Conservation (phyloP, 2,329 filamentous ascomycete species). For the Aspergillus hortae region DNA sequence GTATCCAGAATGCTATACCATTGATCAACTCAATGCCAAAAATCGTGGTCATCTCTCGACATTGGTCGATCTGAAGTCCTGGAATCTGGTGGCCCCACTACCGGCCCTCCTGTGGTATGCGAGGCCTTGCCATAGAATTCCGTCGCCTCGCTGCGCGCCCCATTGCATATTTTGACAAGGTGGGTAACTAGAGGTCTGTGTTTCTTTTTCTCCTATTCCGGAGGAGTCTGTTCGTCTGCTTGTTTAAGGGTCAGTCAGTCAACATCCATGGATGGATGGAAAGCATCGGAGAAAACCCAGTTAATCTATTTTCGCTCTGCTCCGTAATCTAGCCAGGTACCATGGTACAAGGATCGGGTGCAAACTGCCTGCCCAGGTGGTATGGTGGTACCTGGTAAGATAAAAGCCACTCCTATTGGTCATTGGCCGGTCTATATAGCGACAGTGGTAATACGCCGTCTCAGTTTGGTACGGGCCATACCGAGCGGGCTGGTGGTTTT, state of each 20-base stretch:
- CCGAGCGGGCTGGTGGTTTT: too few relatives aligned
- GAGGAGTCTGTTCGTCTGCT: neutral
- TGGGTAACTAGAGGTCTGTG: neutral
- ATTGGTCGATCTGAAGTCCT: constrained; percentile 26
- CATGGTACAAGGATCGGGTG: too few relatives aligned
- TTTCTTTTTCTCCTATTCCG: neutral
- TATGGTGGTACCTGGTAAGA: too few relatives aligned
- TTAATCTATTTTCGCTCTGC: too few relatives aligned
- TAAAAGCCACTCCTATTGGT: too few relatives aligned
- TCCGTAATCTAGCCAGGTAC: too few relatives aligned
- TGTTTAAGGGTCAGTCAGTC: neutral
- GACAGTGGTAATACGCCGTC: too few relatives aligned
- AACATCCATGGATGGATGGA: neutral
- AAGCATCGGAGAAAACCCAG: neutral
- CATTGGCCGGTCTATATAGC: too few relatives aligned
- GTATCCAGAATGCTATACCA: constrained; percentile 8
- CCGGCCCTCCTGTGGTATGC: neutral
- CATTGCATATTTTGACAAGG: neutral
- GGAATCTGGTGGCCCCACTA: constrained; percentile 10
- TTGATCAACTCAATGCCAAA: neutral
- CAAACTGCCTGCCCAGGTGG: too few relatives aligned
- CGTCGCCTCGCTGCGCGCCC: neutral
- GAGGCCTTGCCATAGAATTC: neutral
- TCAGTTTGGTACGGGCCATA: too few relatives aligned
- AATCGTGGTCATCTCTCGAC: neutral